phyloP scores from a whole-genome alignment of 2,329 filamentous ascomycete genomes.

The Orbilia ellipsospora region DNA sequence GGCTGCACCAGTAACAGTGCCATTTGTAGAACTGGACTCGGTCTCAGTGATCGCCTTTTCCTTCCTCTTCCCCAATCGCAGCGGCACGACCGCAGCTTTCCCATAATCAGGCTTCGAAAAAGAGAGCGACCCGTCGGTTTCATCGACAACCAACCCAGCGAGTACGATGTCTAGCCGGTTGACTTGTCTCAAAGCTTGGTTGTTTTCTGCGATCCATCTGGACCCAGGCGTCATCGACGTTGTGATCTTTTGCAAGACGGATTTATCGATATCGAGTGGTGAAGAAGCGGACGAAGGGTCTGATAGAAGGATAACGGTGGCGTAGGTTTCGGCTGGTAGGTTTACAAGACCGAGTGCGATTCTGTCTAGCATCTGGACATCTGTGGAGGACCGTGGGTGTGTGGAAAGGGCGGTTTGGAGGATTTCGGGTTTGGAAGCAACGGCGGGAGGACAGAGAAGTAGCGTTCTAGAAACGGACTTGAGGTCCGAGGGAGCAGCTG shows the following conservation, averaged over 20 bases:
- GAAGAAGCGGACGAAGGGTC: constrained; percentile 68
- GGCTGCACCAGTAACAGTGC: too few species aligned
- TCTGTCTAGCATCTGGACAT: constrained; percentile 98
- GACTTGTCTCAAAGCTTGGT: constrained; percentile 57
- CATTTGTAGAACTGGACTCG: constrained; percentile 34
- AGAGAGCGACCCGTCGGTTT: constrained; percentile 52
- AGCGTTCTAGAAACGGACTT: constrained; percentile 71
- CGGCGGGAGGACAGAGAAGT: constrained; percentile 87
- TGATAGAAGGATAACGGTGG: constrained; percentile 83
- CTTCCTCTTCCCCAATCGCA: constrained; percentile 76
- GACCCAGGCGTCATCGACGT: constrained; percentile 76
- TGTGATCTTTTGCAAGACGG: constrained; percentile 66
- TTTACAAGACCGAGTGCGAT: constrained; percentile 82
- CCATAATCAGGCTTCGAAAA: constrained; percentile 65
- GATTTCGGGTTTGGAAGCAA: constrained; percentile 84
- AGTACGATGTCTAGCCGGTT: constrained; percentile 83
- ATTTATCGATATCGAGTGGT: constrained; percentile 71
- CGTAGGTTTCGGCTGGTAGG: constrained; percentile 81
- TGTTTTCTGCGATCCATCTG: constrained; percentile 65
- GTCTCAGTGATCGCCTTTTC: constrained; percentile 57
- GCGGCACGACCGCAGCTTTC: constrained; percentile 61
- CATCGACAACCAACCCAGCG: constrained; percentile 72
- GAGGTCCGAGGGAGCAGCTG: constrained; percentile 21
- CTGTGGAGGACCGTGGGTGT: constrained; percentile 76
- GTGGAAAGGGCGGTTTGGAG: constrained; percentile 76